Evolutionary conservation across 1,284 basidiomycete species (phyloP), one percentile per base, ranked within the genome.

Genomic region (Tilletiopsis washingtonensis): DNA sequence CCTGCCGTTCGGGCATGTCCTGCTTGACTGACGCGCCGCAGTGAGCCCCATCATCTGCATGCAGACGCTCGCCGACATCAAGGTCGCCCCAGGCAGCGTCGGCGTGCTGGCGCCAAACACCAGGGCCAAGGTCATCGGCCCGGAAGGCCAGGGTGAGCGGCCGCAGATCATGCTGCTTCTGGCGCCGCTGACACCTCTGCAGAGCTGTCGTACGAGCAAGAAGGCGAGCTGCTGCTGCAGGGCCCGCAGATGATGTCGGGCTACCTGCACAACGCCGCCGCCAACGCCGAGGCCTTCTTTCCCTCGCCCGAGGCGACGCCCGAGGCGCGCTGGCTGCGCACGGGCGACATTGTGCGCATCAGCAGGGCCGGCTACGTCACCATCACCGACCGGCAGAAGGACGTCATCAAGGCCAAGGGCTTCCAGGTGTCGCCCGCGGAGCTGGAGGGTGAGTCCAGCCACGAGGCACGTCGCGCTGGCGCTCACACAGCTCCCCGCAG

Each of bases 161-260:
- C 9, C 6, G 36, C 19, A n/a, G 40, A 38, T 5, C n/a, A 53
- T 57, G n/a, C n/a, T n/a, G n/a, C n/a, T n/a, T n/a, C n/a, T n/a
- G n/a, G n/a, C n/a, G n/a, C n/a, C 19, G 17, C 29, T 27, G 23
- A 6, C 19, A 20, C 23, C 44, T 5, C 14, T 37, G 17, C 27
- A 36, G 58, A 64, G 26, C 56, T 70, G 3, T 56, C 59, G 6
- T 53, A 51, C 7, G 57, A 61, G 42, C 48, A 67, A 50, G 50
- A 57, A 24, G 70, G 70, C 23, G 70, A 73, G 44, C 56, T 73
- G 1, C 56, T 61, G 42, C 52, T 73, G 19, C 56, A 57, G 5
- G 70, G 70, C 0, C 70, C 70, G 0, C 69, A 71, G 42, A 66
- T 70, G 59, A 73, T 73, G 70, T 42, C 57, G 25, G 70, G 70